Percentiles rank a stretch among this genome's conserved stretches.
These are phyloP conservation scores for Thinopyrum elongatum DNA, from an alignment of 176 grass and related monocot species.

Conservation along the genomic window DNA sequence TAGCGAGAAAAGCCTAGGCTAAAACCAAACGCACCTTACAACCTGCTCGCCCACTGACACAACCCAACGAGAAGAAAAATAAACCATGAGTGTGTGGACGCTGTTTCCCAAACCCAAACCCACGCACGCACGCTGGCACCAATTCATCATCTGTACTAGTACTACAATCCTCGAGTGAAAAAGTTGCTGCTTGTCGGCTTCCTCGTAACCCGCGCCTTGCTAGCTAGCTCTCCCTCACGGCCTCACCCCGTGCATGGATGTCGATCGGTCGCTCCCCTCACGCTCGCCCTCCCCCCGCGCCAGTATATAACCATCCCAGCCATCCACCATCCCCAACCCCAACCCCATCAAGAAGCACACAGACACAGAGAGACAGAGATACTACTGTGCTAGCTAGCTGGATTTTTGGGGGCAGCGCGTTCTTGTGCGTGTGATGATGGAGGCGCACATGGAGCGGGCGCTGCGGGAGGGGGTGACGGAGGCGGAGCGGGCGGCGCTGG, in stretches of 20 bases:
- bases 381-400: neutral
- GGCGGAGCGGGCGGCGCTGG: neutral
- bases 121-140: neutral
- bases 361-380: neutral
- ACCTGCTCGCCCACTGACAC: no score
- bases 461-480: constrained; percentile 17
- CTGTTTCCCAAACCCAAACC: neutral
- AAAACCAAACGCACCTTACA: no score
- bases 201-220: constrained; percentile 3
- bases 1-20: no score
- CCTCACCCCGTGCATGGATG: constrained; percentile 8
- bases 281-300: neutral
- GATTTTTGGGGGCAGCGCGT: neutral
- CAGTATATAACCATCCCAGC: neutral
- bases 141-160: neutral
- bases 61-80: no score
- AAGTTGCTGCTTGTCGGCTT: constrained; percentile 33
- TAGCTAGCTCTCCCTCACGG: neutral
- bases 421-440: neutral
- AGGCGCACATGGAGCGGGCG: constrained; percentile 16
- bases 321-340: neutral
- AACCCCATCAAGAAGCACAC: neutral
- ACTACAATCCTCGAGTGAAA: neutral
- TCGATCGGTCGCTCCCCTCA: neutral
- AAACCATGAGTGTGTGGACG: neutral